Conservation (phyloP, 345 rosid species). For the Hypericum perforatum region DNA sequence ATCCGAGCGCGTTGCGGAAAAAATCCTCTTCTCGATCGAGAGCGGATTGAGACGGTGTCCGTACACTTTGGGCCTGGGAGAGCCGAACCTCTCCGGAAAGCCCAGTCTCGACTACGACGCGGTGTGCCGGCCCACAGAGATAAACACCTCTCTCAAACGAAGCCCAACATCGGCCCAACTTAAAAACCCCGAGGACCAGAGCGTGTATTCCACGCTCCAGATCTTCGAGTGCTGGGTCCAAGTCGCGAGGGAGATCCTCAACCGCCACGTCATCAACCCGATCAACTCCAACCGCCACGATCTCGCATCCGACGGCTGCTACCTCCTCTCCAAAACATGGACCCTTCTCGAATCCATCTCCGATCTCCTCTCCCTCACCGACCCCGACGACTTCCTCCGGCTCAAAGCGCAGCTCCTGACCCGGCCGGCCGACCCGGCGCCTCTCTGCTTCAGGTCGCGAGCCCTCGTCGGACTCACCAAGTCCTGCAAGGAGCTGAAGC, state of each 20-base stretch:
- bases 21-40: constrained; percentile 55
- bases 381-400: constrained; percentile 71
- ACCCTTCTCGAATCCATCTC: constrained; percentile 59
- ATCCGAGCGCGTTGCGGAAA: constrained; percentile 56
- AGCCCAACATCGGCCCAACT: constrained; percentile 37
- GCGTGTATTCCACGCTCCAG: constrained; percentile 56
- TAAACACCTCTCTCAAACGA: constrained; percentile 37
- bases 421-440: constrained; percentile 33
- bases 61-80: constrained; percentile 77
- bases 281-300: constrained; percentile 35
- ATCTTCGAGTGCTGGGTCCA: constrained; percentile 81
- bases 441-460: constrained; percentile 76
- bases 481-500: constrained; percentile 55
- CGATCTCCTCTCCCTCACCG: constrained; percentile 68
- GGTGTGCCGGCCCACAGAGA: constrained; percentile 56
- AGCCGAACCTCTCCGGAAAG: constrained; percentile 68
- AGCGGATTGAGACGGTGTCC: constrained; percentile 68
- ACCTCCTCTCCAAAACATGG: constrained; percentile 58
- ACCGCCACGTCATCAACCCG: constrained; percentile 30
- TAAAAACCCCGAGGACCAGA: constrained; percentile 64
- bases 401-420: constrained; percentile 52
- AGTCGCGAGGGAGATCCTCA: constrained; percentile 30
- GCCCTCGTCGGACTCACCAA: constrained; percentile 55
- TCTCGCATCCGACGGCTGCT: constrained; percentile 51
- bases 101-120: constrained; percentile 76